Evolutionary conservation across 768 basidiomycete genomes (phyloP).

Genomic region (Tricholoma furcatifolium): DNA sequence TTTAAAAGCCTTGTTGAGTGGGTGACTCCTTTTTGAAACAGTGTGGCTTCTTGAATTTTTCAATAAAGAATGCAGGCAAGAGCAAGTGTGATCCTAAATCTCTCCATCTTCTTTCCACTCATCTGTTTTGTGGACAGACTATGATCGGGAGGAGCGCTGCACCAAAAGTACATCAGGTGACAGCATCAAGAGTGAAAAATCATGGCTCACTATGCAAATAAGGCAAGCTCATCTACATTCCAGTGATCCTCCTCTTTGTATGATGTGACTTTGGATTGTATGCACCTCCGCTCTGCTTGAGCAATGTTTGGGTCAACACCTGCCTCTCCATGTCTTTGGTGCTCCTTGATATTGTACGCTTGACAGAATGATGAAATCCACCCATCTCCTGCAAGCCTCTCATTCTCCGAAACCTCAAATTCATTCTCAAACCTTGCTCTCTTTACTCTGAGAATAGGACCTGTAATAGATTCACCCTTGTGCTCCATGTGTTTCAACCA

Average conservation of each 20-base stretch:
- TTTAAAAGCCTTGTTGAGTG: slow-evolving; percentile 20
- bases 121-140: slow-evolving; percentile 30
- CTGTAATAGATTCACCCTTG: too few species aligned
- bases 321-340: too few species aligned
- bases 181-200: neutral
- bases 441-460: too few species aligned
- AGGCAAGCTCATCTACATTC: slow-evolving; percentile 16
- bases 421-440: too few species aligned
- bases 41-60: slow-evolving; percentile 29
- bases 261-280: neutral
- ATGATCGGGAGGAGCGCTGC: slow-evolving; percentile 25
- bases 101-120: slow-evolving; percentile 31
- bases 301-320: too few species aligned
- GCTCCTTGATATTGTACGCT: too few species aligned
- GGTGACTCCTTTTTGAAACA: slow-evolving; percentile 27
- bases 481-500: too few species aligned
- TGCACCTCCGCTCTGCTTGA: too few species aligned
- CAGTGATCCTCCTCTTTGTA: slow-evolving; percentile 22
- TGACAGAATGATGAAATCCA: too few species aligned
- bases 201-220: slow-evolving; percentile 14
- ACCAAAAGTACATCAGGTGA: neutral
- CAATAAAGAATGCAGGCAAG: slow-evolving; percentile 28
- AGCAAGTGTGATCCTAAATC: slow-evolving; percentile 26
- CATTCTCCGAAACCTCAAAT: too few species aligned
- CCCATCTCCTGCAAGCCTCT: too few species aligned